Evolutionary conservation across 306 rosid species (phyloP).

Genomic region (Prosopis cineraria): DNA sequence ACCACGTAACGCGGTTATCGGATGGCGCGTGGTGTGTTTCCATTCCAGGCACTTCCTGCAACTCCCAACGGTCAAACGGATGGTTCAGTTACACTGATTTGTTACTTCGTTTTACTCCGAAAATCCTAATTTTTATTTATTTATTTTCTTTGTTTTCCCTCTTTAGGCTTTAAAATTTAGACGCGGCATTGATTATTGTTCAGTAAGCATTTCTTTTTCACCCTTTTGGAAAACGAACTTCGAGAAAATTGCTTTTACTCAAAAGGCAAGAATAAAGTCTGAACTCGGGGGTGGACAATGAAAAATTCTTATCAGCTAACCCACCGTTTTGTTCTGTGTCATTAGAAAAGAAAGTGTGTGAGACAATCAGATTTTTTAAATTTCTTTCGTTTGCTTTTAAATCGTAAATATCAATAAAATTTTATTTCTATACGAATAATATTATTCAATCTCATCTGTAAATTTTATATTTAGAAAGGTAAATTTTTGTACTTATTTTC

Average conservation of each 20-base stretch:
- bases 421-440: too few relatives aligned
- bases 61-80: conserved; percentile 42
- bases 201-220: too few relatives aligned
- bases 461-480: too few relatives aligned
- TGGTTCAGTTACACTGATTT: conserved; percentile 35
- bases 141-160: background rate
- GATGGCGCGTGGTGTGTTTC: background rate
- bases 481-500: too few relatives aligned
- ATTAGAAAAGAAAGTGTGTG: background rate
- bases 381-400: too few relatives aligned
- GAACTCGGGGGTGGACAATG: background rate
- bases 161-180: background rate
- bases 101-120: background rate
- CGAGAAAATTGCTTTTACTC: background rate
- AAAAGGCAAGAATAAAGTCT: background rate
- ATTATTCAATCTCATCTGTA: too few relatives aligned
- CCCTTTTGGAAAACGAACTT: too few relatives aligned
- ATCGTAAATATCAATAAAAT: too few relatives aligned
- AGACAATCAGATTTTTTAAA: background rate
- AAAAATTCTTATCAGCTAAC: too few relatives aligned
- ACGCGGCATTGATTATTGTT: too few relatives aligned
- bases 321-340: background rate
- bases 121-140: background rate
- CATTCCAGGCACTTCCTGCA: conserved; percentile 25
- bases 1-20: conserved; percentile 25